phyloP scores from a whole-genome alignment of 345 rosid species.

The Cardiospermum halicacabum region DNA sequence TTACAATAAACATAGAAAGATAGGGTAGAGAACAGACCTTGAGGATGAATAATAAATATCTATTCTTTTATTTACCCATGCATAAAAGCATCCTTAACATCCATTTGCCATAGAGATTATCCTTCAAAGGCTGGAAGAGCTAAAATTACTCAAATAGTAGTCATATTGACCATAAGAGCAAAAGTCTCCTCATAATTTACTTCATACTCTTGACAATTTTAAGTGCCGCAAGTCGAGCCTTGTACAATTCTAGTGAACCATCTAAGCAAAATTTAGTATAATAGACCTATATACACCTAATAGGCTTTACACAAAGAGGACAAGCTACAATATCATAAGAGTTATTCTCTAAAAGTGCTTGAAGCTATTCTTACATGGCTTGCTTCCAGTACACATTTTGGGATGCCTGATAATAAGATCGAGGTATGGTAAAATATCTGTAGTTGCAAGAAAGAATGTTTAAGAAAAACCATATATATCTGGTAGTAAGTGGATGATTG shows the following conservation, averaged over 20 bases:
- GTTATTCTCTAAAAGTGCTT: neutral
- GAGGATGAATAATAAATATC: neutral
- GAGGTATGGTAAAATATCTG: neutral
- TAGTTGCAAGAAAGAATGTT: neutral
- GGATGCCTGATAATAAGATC: neutral
- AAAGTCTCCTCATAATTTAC: constrained; percentile 5
- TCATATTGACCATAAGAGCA: neutral
- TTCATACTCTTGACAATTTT: neutral
- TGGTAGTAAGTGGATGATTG: neutral
- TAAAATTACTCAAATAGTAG: neutral
- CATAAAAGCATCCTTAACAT: neutral
- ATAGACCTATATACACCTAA: constrained; percentile 8
- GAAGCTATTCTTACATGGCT: too few species aligned
- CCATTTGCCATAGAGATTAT: neutral
- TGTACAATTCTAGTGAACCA: neutral
- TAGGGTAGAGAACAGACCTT: neutral
- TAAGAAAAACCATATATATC: neutral
- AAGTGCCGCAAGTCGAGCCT: constrained; percentile 3
- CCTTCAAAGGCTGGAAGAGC: neutral
- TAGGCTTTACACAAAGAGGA: neutral
- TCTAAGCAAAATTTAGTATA: neutral
- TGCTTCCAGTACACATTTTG: neutral
- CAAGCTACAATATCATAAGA: neutral
- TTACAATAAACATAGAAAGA: neutral
- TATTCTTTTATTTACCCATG: neutral